Evolutionary conservation across 306 rosid species (phyloP).

Genomic region (Prunus kanzakura): DNA sequence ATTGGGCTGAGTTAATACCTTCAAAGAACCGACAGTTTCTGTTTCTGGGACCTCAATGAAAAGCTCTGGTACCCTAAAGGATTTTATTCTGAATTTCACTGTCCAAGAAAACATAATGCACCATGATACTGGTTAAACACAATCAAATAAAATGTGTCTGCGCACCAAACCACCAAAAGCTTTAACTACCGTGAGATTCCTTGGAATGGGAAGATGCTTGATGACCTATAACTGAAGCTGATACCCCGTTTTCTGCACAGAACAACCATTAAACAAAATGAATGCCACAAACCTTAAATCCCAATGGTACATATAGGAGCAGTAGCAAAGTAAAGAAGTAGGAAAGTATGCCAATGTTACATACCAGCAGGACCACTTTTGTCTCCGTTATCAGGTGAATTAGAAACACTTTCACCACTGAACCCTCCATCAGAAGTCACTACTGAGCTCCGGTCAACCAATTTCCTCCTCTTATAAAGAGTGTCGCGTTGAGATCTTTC

Average conservation of each 20-base stretch:
- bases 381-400: constrained; percentile 51
- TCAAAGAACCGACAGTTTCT: constrained; percentile 75
- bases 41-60: constrained; percentile 81
- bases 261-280: constrained; percentile 14
- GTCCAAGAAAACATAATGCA: constrained; percentile 33
- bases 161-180: constrained; percentile 2
- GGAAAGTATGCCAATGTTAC: constrained; percentile 30
- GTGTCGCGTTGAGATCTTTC: constrained; percentile 50
- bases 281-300: constrained; percentile 9
- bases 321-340: neutral
- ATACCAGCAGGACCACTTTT: constrained; percentile 38
- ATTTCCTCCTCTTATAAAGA: constrained; percentile 61
- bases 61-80: constrained; percentile 86
- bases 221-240: constrained; percentile 36
- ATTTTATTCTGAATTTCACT: constrained; percentile 85
- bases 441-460: constrained; percentile 44
- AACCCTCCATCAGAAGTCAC: constrained; percentile 67
- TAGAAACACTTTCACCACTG: constrained; percentile 78
- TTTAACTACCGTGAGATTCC: constrained; percentile 68
- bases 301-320: constrained; percentile 3
- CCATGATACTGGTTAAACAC: constrained; percentile 28
- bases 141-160: constrained; percentile 9
- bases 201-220: constrained; percentile 44
- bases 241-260: constrained; percentile 34
- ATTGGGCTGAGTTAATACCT: constrained; percentile 43